Evolutionary conservation across 176 grass and related monocot species (phyloP).

Genomic region (Alopecurus myosuroides): DNA sequence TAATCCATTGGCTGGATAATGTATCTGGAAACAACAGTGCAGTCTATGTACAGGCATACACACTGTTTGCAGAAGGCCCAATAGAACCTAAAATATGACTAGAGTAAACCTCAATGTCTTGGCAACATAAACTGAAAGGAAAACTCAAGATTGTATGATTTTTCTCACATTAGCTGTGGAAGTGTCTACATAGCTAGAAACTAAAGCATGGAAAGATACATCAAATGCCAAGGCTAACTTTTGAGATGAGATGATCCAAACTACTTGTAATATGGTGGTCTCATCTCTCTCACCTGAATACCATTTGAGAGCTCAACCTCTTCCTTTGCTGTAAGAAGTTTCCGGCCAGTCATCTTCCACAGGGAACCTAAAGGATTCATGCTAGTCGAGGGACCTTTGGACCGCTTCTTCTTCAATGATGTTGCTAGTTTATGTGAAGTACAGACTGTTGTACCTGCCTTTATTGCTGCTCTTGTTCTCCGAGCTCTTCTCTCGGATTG

Average conservation of each 20-base stretch:
- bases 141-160: not conserved
- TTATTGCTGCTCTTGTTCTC: slow-evolving; percentile 48
- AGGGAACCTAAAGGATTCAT: slow-evolving; percentile 63
- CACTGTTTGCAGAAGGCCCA: not conserved
- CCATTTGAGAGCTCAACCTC: slow-evolving; percentile 60
- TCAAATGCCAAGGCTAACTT: not conserved
- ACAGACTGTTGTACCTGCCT: slow-evolving; percentile 9
- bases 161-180: not conserved
- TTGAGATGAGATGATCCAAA: not conserved
- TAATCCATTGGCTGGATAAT: not conserved
- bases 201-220: not conserved
- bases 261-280: not conserved
- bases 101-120: not conserved
- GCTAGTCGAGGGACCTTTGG: slow-evolving; percentile 31
- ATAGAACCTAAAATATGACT: not conserved
- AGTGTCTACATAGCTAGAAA: not conserved
- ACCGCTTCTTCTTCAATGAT: slow-evolving; percentile 39
- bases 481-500: slow-evolving; percentile 50
- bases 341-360: slow-evolving; percentile 46
- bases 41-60: not conserved
- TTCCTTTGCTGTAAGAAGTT: slow-evolving; percentile 60
- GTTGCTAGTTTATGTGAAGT: slow-evolving; percentile 13
- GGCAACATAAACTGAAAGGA: not conserved
- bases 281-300: slow-evolving; percentile 53
- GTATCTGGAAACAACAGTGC: not conserved